phyloP scores from a whole-genome alignment of 768 basidiomycete species.

The Boletus pseudo-olivaceus region DNA sequence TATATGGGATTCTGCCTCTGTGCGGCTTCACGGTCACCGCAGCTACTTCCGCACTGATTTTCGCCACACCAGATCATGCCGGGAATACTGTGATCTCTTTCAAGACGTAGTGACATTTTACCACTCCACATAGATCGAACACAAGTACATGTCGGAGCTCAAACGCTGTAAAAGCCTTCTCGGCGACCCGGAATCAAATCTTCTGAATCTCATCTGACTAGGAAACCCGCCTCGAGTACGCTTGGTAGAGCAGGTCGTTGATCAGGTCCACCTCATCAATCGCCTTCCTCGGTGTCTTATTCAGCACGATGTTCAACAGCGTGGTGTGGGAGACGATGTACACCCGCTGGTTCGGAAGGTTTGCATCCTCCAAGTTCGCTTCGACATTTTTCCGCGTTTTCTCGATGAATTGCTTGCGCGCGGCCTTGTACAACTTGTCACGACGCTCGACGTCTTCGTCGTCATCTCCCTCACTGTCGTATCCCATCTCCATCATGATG shows the following conservation, averaged over 20 bases:
- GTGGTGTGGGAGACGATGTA: slow-evolving; percentile 25
- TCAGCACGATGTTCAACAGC: slow-evolving; percentile 10
- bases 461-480: slow-evolving; percentile 18
- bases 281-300: slow-evolving; percentile 8
- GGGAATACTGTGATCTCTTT: background rate
- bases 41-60: background rate
- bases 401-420: slow-evolving; percentile 21
- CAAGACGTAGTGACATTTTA: background rate
- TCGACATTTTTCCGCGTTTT: slow-evolving; percentile 19
- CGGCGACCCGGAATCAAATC: background rate
- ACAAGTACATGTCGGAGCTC: background rate
- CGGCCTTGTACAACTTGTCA: slow-evolving; percentile 8
- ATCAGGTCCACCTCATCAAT: slow-evolving; percentile 9
- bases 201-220: too few relatives aligned
- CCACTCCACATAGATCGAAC: background rate
- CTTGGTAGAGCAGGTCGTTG: background rate
- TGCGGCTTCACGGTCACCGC: too few relatives aligned
- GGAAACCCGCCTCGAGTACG: background rate
- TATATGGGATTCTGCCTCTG: too few relatives aligned
- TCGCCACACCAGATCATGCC: background rate
- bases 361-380: slow-evolving; percentile 15
- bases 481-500: slow-evolving; percentile 23
- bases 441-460: slow-evolving; percentile 8
- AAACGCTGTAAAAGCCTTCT: background rate
- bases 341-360: slow-evolving; percentile 22